phyloP scores from a whole-genome alignment of 352 stramenopile species.

The Hyaloperonospora arabidopsidis region DNA sequence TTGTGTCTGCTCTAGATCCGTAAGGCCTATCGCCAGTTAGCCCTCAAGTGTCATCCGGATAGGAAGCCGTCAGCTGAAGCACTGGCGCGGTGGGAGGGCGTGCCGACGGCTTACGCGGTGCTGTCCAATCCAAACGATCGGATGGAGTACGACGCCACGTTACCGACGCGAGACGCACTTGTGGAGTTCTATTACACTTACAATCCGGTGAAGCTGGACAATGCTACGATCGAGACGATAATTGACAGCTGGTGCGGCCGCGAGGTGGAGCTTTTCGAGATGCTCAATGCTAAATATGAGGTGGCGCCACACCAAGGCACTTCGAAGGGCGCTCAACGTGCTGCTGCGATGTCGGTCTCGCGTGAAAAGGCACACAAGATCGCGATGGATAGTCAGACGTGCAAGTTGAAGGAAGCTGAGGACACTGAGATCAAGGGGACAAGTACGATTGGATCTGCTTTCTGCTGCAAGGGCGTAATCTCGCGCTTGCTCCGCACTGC shows the following conservation, averaged over 20 bases:
- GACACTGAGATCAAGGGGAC: conserved; percentile 50
- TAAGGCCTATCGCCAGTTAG: conserved; percentile 81
- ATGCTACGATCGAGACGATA: conserved; percentile 78
- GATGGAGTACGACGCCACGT: conserved; percentile 67
- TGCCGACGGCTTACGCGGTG: conserved; percentile 63
- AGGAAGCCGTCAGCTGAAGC: conserved; percentile 83
- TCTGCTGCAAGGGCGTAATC: conserved; percentile 64
- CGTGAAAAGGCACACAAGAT: conserved; percentile 51
- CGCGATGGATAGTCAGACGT: conserved; percentile 49
- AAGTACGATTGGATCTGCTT: conserved; percentile 44
- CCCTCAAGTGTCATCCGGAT: conserved; percentile 84
- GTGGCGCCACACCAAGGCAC: conserved; percentile 68
- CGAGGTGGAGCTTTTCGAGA: conserved; percentile 81
- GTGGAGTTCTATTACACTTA: conserved; percentile 79
- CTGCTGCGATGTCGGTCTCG: conserved; percentile 33
- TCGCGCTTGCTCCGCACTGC: conserved; percentile 49
- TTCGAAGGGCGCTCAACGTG: conserved; percentile 41
- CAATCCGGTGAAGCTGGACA: conserved; percentile 80
- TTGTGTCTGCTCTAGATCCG: conserved; percentile 72
- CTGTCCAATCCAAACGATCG: conserved; percentile 75
- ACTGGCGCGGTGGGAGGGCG: conserved; percentile 66
- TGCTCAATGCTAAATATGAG: conserved; percentile 84
- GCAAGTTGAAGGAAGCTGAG: conserved; percentile 45
- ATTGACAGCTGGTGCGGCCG: conserved; percentile 81
- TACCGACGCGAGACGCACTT: conserved; percentile 66